Conservation (phyloP, 148 eudicot genomes). For the Pouteria glomerata region DNA sequence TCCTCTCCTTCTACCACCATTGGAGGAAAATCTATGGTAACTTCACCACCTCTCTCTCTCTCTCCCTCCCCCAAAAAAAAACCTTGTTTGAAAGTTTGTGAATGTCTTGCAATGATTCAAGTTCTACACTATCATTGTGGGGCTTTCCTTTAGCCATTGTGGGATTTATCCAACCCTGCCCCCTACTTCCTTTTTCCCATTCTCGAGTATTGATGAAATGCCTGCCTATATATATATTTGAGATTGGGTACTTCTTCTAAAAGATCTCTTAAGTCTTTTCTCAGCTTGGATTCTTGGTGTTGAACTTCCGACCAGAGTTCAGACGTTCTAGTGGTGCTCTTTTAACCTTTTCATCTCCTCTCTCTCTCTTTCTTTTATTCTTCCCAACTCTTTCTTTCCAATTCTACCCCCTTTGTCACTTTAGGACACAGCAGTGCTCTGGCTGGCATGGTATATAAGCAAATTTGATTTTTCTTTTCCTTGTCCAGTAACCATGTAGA, state of each 20-base stretch:
- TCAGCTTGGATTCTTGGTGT: constrained; percentile 14
- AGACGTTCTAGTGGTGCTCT: constrained; percentile 5
- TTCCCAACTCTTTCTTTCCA: too few relatives aligned
- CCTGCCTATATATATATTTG: not conserved
- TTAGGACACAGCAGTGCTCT: too few relatives aligned
- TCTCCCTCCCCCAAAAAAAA: not conserved
- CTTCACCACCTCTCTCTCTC: not conserved
- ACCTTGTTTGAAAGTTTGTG: too few relatives aligned
- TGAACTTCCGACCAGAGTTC: constrained; percentile 9
- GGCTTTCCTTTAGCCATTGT: too few relatives aligned
- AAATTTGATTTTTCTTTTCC: too few relatives aligned
- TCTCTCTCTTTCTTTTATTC: not conserved
- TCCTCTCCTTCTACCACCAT: constrained; percentile 92
- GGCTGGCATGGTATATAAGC: too few relatives aligned
- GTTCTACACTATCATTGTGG: too few relatives aligned
- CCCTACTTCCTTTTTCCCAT: not conserved
- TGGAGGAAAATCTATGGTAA: constrained; percentile 95
- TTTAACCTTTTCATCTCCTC: not conserved
- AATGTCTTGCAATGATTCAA: too few relatives aligned
- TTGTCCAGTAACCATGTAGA: too few relatives aligned
- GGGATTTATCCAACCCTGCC: too few relatives aligned
- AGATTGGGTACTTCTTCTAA: constrained; percentile 4
- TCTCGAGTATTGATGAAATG: not conserved
- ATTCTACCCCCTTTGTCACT: too few relatives aligned
- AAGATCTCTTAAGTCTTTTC: not conserved